A percentile compares a stretch with the other conserved stretches of the same genome.
Conservation (phyloP, 768 basidiomycete genomes). For the Naematelia encephala region DNA sequence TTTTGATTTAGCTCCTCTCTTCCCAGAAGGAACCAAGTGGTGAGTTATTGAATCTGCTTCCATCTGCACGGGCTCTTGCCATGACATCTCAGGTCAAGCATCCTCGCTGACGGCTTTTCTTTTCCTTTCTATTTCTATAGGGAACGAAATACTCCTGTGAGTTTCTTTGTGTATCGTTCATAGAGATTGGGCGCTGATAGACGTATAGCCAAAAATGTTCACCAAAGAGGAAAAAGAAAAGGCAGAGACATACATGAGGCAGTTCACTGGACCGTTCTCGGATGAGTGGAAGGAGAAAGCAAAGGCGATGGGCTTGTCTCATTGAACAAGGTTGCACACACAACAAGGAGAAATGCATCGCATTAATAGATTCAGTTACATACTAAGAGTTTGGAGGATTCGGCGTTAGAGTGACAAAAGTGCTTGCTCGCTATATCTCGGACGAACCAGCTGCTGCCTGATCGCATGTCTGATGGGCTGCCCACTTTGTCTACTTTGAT, state of each 20-base stretch:
- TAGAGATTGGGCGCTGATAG: slow-evolving; percentile 6
- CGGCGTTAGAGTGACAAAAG: too few species aligned
- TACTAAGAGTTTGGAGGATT: too few species aligned
- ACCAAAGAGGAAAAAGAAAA: slow-evolving; percentile 42
- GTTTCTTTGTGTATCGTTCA: neutral
- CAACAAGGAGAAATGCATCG: slow-evolving; percentile 6
- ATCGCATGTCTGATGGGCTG: too few species aligned
- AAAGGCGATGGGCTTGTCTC: slow-evolving; percentile 28
- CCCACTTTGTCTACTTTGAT: too few species aligned
- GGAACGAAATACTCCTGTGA: slow-evolving; percentile 53
- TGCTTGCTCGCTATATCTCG: too few species aligned
- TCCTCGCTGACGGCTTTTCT: neutral
- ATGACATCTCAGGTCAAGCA: neutral
- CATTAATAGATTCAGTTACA: neutral
- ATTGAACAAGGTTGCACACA: slow-evolving; percentile 11
- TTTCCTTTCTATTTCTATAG: slow-evolving; percentile 20
- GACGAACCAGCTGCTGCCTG: too few species aligned
- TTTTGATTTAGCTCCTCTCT: slow-evolving; percentile 63
- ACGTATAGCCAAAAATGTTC: slow-evolving; percentile 47
- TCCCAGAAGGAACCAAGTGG: slow-evolving; percentile 96
- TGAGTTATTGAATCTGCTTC: slow-evolving; percentile 50
- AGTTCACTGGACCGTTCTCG: neutral
- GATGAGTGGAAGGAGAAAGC: slow-evolving; percentile 11
- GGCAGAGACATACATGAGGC: slow-evolving; percentile 14
- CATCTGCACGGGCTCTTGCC: neutral